phyloP scores from a whole-genome alignment of 352 stramenopile genomes.

The Pythium grandisporangium region DNA sequence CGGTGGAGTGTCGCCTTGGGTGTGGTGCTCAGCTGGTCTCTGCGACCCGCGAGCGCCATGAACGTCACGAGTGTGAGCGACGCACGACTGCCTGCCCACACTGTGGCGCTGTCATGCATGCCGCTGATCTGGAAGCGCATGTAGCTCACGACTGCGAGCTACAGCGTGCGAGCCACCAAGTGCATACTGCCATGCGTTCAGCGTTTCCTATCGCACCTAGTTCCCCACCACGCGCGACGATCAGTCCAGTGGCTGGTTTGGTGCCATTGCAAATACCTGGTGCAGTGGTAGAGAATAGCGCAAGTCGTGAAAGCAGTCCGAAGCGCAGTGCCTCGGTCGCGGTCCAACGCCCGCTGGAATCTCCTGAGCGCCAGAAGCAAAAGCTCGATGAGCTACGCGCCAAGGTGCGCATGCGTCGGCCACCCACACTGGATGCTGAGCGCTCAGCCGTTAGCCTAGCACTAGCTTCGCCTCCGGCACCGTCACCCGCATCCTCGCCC shows the following conservation, averaged over 20 bases:
- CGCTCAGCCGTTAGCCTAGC: constrained; percentile 1
- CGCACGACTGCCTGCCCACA: constrained; percentile 25
- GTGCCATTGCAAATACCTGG: not conserved
- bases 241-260: constrained; percentile 7
- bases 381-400: constrained; percentile 38
- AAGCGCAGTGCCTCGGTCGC: no score
- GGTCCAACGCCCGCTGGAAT: no score
- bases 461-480: not conserved
- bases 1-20: constrained; percentile 26
- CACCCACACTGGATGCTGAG: not conserved
- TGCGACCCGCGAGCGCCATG: constrained; percentile 32
- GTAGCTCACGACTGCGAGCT: constrained; percentile 28
- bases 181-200: constrained; percentile 14
- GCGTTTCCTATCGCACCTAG: constrained; percentile 1
- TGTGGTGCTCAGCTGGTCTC: constrained; percentile 23
- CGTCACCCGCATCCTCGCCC: not conserved
- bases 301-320: no score
- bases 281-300: constrained; percentile 1
- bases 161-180: constrained; percentile 15
- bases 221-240: not conserved
- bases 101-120: constrained; percentile 28
- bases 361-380: no score
- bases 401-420: constrained; percentile 24
- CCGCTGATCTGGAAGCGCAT: constrained; percentile 28
- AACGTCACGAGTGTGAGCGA: constrained; percentile 35